These are phyloP conservation scores for Globisporangium paroecandrum DNA, from an alignment of 352 stramenopile genomes.

Conservation along the genomic window DNA sequence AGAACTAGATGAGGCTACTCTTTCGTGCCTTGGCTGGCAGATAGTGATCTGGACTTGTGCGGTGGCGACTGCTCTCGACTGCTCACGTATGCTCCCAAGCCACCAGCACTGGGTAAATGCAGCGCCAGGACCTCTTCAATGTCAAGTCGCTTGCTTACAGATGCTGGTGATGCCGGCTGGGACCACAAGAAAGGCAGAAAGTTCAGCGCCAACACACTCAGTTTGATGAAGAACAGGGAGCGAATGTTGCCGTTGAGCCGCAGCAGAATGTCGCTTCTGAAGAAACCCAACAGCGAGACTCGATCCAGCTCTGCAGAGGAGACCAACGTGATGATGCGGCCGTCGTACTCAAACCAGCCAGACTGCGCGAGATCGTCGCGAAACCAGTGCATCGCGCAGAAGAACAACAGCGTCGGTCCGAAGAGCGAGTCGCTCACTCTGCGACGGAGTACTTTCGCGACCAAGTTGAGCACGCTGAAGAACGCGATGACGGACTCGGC, in stretches of 20 bases:
- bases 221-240: not conserved
- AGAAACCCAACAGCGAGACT: conserved; percentile 14
- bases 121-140: not conserved
- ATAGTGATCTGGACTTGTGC: no score
- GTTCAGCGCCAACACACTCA: not conserved
- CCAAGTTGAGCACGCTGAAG: conserved; percentile 24
- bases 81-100: not conserved
- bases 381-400: conserved; percentile 15
- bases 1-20: no score
- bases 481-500: conserved; percentile 25
- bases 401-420: conserved; percentile 20
- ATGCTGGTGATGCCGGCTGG: not conserved
- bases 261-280: not conserved
- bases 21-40: no score
- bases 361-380: not conserved
- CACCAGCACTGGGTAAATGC: not conserved
- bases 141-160: not conserved
- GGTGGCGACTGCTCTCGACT: no score
- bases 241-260: conserved; percentile 1
- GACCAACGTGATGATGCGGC: conserved; percentile 11
- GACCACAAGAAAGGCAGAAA: not conserved
- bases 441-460: conserved; percentile 15
- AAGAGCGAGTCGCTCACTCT: conserved; percentile 27
- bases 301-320: conserved; percentile 26
- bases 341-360: conserved; percentile 7